Evolutionary conservation across 306 rosid species (phyloP).

Genomic region (Abrus precatorius): DNA sequence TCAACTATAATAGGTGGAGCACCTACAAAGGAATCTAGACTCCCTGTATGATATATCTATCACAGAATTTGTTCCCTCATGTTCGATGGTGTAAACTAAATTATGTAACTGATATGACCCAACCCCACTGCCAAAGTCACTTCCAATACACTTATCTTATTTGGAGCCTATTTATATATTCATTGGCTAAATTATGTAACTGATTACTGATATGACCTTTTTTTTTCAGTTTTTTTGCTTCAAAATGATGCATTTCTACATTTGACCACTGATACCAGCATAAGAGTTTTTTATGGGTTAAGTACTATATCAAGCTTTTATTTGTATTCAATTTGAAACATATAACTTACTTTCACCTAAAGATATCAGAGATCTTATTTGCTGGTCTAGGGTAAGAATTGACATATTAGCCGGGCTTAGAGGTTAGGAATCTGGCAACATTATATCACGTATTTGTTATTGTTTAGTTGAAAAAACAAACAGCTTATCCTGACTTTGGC

Average conservation of each 20-base stretch:
- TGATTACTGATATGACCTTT: neutral
- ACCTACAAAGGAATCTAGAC: conserved; percentile 31
- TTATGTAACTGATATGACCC: conserved; percentile 29
- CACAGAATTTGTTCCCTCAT: conserved; percentile 36
- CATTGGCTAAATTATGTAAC: neutral
- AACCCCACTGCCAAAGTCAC: neutral
- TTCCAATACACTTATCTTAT: neutral
- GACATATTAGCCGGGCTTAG: neutral
- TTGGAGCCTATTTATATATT: neutral
- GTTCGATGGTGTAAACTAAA: conserved; percentile 28
- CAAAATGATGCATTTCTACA: neutral
- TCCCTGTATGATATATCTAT: conserved; percentile 24
- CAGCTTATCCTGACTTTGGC: conserved; percentile 45
- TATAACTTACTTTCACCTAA: neutral
- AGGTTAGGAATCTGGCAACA: neutral
- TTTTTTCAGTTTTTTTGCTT: neutral
- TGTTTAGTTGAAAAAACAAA: neutral
- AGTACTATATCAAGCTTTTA: neutral
- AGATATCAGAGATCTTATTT: conserved; percentile 16
- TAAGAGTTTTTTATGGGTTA: neutral
- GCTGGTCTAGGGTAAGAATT: neutral
- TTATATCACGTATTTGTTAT: conserved; percentile 3
- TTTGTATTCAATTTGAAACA: neutral
- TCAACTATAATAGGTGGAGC: conserved; percentile 34
- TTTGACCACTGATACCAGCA: neutral